Conservation (phyloP, 768 basidiomycete species). For the Podaxis sp. region DNA sequence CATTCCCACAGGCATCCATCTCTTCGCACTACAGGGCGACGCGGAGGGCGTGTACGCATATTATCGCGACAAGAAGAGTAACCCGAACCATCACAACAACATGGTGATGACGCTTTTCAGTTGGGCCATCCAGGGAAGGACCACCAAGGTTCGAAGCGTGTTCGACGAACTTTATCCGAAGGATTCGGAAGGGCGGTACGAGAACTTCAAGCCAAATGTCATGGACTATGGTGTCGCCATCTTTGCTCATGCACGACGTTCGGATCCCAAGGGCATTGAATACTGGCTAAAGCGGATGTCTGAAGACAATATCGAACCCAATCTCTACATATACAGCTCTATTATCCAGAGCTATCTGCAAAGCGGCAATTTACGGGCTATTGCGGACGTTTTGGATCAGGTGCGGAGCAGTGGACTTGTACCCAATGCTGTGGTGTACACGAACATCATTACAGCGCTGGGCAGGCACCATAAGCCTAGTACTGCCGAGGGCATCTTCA, state of each 20-base stretch:
- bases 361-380: slow-evolving; percentile 53
- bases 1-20: slow-evolving; percentile 12
- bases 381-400: slow-evolving; percentile 51
- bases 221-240: slow-evolving; percentile 18
- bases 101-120: slow-evolving; percentile 52
- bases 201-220: not conserved
- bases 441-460: slow-evolving; percentile 65
- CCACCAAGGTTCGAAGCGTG: slow-evolving; percentile 39
- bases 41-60: slow-evolving; percentile 39
- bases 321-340: slow-evolving; percentile 56
- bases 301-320: slow-evolving; percentile 48
- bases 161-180: slow-evolving; percentile 59
- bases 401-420: slow-evolving; percentile 54
- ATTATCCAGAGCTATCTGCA: slow-evolving; percentile 58
- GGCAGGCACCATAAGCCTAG: slow-evolving; percentile 59
- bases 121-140: slow-evolving; percentile 47
- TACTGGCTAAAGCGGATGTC: slow-evolving; percentile 53
- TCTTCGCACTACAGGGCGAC: slow-evolving; percentile 50
- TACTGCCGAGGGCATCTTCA: slow-evolving; percentile 67
- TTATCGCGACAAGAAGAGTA: slow-evolving; percentile 28
- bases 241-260: slow-evolving; percentile 36
- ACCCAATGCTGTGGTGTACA: slow-evolving; percentile 59
- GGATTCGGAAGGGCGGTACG: slow-evolving; percentile 23
- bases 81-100: not conserved
- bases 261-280: slow-evolving; percentile 49